Evolutionary conservation across 208 protist genomes (phyloP), one percentile per base, ranked within the genome.

Genomic region (Acanthamoeba healyi): DNA sequence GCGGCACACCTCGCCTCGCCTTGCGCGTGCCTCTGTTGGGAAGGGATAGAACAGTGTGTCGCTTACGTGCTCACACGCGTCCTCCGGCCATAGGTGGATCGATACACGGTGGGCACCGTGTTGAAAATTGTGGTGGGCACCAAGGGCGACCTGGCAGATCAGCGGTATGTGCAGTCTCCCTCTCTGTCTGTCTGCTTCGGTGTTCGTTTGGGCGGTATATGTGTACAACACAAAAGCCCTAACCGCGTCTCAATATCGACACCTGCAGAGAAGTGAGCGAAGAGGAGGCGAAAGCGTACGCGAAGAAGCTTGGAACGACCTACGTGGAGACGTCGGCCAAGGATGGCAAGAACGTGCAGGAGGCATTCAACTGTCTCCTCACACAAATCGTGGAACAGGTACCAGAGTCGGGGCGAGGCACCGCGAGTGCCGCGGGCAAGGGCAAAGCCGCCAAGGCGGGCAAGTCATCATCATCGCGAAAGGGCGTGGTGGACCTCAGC

Each of bases 221-320:
- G n/a, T n/a, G n/a, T n/a, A n/a, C n/a, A n/a, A n/a, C n/a, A n/a
- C n/a, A n/a, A n/a, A n/a, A n/a, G n/a, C n/a, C n/a, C n/a, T n/a
- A n/a, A n/a, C n/a, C n/a, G n/a, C n/a, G n/a, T n/a, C n/a, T n/a
- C n/a, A n/a, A n/a, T n/a, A n/a, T n/a, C n/a, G n/a, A n/a, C n/a
- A n/a, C n/a, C n/a, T n/a, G 10, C 72, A 81, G 97, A 72, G 0
- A 46, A 26, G 97, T 98, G 15, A 65, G 93, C 0, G 95, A 0
- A 12, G 32, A 84, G 34, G 95, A 98, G 84, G 97, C 87, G 17
- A 22, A 90, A 14, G 54, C 36, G 15, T 61, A 95, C 22, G 97
- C 96, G 0, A 46, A 42, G 19, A 86, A 44, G 34, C 34, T 84
- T 14, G 93, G 95, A 0, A 14, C 26, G 24, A 81, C 19, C 72